Evolutionary conservation across 176 grass and related monocot genomes (phyloP).

Genomic region (Lolium rigidum): DNA sequence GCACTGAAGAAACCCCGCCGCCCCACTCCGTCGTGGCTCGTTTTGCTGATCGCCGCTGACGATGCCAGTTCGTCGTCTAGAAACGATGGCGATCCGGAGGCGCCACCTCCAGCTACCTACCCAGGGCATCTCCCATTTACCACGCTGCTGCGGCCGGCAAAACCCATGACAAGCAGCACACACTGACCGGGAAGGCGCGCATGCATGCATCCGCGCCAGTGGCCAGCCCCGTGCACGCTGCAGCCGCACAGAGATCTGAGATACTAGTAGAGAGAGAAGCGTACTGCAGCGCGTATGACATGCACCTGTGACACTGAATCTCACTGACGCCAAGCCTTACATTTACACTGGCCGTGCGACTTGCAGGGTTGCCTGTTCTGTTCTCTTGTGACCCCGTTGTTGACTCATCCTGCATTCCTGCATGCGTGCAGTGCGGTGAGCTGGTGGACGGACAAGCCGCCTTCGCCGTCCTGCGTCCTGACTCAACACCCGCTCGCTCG

Average conservation of each 20-base stretch:
- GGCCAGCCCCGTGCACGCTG: constrained; percentile 5
- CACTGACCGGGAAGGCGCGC: background rate
- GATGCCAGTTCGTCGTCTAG: background rate
- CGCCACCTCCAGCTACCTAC: constrained; percentile 10
- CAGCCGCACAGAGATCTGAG: too few species aligned
- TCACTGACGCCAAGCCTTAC: constrained; percentile 37
- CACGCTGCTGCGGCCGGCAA: background rate
- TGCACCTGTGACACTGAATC: background rate
- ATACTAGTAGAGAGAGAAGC: too few species aligned
- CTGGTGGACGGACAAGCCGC: background rate
- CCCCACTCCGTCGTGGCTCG: background rate
- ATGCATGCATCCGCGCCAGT: constrained; percentile 19
- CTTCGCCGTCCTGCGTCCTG: too few species aligned
- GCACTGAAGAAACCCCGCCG: background rate
- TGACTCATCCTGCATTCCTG: constrained; percentile 40
- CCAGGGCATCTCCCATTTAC: constrained; percentile 27
- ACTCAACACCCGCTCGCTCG: too few species aligned
- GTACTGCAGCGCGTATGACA: background rate
- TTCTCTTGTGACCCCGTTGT: constrained; percentile 44
- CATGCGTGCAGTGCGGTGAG: too few species aligned
- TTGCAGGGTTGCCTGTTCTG: too few species aligned
- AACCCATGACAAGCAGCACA: constrained; percentile 42
- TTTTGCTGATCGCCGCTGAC: background rate
- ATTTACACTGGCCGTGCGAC: background rate
- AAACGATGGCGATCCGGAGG: too few species aligned